phyloP scores from a whole-genome alignment of 78 protist genomes.

The Dictyostelium firmibasis region DNA sequence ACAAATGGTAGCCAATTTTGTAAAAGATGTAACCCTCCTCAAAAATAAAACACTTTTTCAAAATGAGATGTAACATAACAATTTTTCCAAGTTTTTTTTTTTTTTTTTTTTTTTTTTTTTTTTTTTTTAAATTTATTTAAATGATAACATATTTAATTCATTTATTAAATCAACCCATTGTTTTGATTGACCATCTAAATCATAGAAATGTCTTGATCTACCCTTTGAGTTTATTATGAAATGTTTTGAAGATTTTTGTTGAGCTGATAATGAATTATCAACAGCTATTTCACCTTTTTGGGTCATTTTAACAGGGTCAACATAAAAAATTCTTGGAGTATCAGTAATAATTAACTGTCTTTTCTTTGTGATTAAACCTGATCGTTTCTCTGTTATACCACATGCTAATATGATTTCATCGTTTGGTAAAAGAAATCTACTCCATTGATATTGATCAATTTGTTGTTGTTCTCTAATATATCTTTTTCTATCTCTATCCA shows the following conservation, averaged over 20 bases:
- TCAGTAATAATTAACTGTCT: conserved; percentile 83
- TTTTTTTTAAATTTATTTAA: neutral
- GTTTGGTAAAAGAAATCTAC: conserved; percentile 39
- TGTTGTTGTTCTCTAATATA: conserved; percentile 33
- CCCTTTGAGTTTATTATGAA: conserved; percentile 40
- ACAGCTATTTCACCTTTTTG: conserved; percentile 52
- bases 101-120: no score
- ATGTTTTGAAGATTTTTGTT: conserved; percentile 34
- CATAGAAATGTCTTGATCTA: conserved; percentile 55
- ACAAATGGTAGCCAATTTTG: neutral
- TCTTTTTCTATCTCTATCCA: conserved; percentile 8
- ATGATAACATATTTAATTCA: conserved; percentile 43
- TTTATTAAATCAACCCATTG: conserved; percentile 48
- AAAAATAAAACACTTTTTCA: neutral
- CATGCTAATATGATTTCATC: conserved; percentile 81
- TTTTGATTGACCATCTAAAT: neutral
- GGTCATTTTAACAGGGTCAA: conserved; percentile 62
- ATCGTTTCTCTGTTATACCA: conserved; percentile 55
- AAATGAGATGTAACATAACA: no score
- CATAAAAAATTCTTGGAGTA: conserved; percentile 83
- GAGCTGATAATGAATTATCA: conserved; percentile 29
- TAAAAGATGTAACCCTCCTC: conserved; percentile 11
- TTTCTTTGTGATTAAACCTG: conserved; percentile 68
- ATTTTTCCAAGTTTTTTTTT: no score
- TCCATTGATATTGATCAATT: conserved; percentile 7